phyloP scores from a whole-genome alignment of 257 asterid genomes.

The Solanum sparsipilum region DNA sequence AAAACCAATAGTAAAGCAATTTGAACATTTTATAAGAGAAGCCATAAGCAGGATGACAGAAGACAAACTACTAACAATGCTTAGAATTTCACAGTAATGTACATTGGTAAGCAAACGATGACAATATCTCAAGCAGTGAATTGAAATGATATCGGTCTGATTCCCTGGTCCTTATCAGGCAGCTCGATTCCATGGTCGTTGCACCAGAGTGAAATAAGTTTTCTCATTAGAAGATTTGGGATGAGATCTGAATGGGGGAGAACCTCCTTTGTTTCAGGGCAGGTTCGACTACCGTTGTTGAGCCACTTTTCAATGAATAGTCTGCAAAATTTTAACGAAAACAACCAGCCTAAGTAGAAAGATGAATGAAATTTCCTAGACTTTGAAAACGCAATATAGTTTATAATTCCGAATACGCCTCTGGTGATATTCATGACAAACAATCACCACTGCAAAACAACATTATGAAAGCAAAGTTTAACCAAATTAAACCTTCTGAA shows the following conservation, averaged over 20 bases:
- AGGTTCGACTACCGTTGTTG: conserved; percentile 21
- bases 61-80: neutral
- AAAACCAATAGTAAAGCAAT: neutral
- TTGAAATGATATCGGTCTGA: conserved; percentile 10
- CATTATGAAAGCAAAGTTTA: too few relatives aligned
- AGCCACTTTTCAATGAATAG: conserved; percentile 34
- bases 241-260: conserved; percentile 25
- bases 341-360: too few relatives aligned
- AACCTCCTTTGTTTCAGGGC: conserved; percentile 30
- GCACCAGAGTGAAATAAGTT: conserved; percentile 34
- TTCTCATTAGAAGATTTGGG: conserved; percentile 35
- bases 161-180: conserved; percentile 10
- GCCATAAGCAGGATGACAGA: neutral
- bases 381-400: too few relatives aligned
- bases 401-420: too few relatives aligned
- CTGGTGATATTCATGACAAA: too few relatives aligned
- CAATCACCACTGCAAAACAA: too few relatives aligned
- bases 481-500: too few relatives aligned
- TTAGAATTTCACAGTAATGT: neutral
- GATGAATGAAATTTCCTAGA: too few relatives aligned
- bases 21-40: neutral
- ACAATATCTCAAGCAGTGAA: conserved; percentile 22
- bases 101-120: neutral
- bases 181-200: neutral
- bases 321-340: conserved; percentile 9